phyloP scores from a whole-genome alignment of 2,329 filamentous ascomycete species.

The Ophiosphaerella narmari region DNA sequence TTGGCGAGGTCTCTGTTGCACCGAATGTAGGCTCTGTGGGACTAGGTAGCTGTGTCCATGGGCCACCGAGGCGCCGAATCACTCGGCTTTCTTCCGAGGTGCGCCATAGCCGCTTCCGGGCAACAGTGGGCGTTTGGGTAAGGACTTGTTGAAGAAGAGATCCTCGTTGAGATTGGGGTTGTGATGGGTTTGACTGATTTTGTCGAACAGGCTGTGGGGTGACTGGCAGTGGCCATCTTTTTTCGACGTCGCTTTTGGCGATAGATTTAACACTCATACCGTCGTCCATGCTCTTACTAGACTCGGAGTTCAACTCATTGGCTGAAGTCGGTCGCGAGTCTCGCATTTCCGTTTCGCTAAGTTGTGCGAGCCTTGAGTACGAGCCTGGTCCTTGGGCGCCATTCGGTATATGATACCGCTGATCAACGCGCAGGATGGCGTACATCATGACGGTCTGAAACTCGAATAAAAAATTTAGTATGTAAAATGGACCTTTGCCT shows the following conservation, averaged over 20 bases:
- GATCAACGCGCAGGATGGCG: constrained; percentile 70
- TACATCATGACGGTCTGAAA: constrained; percentile 71
- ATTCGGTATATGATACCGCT: constrained; percentile 75
- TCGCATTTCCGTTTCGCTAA: constrained; percentile 23
- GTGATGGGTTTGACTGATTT: constrained; percentile 3
- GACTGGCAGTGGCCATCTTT: constrained; percentile 1
- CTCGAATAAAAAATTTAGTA: constrained; percentile 78
- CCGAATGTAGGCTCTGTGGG: constrained; percentile 10
- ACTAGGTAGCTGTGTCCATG: constrained; percentile 17
- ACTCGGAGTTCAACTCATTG: background rate
- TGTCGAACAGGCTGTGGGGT: background rate
- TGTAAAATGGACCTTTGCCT: constrained; percentile 74
- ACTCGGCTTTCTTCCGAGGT: constrained; percentile 26
- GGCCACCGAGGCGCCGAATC: constrained; percentile 23
- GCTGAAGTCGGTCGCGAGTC: constrained; percentile 17
- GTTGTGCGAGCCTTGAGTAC: constrained; percentile 16
- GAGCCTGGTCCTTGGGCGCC: constrained; percentile 60
- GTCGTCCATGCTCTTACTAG: background rate
- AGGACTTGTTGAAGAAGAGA: constrained; percentile 1
- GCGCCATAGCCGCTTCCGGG: constrained; percentile 23
- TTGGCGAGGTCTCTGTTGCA: background rate
- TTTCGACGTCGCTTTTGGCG: constrained; percentile 1
- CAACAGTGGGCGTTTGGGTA: constrained; percentile 1
- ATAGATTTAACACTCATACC: constrained; percentile 4
- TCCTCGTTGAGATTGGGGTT: constrained; percentile 6